A percentile compares a stretch with the other conserved stretches of the same genome.
phyloP scores from a whole-genome alignment of 139 green algal genomes.

The Chlamydomonas asymmetrica region DNA sequence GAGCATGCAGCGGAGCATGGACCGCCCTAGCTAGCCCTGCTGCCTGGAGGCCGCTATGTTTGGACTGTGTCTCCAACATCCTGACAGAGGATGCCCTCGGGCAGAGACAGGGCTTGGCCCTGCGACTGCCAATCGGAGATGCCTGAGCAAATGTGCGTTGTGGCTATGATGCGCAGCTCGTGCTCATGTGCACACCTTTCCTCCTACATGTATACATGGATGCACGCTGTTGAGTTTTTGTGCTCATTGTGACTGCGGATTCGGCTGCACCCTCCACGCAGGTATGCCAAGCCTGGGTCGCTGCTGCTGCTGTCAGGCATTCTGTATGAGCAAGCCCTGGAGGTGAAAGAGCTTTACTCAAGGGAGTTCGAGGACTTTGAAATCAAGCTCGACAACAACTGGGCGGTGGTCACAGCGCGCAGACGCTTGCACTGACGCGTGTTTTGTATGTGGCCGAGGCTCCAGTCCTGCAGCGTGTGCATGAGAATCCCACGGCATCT shows the following conservation, averaged over 20 bases:
- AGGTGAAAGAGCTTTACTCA: slow-evolving; percentile 10
- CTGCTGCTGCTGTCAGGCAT: slow-evolving; percentile 60
- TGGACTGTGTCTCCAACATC: too few species aligned
- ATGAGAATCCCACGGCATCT: too few species aligned
- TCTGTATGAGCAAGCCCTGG: slow-evolving; percentile 27
- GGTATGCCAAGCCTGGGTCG: slow-evolving; percentile 39
- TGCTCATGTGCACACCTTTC: not conserved
- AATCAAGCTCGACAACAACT: slow-evolving; percentile 7
- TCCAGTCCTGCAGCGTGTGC: too few species aligned
- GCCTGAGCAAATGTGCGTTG: not conserved
- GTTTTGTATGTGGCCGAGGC: too few species aligned
- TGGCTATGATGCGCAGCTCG: not conserved
- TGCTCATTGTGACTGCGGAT: not conserved
- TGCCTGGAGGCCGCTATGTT: too few species aligned
- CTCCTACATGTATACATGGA: not conserved
- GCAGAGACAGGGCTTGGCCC: not conserved
- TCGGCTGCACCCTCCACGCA: not conserved
- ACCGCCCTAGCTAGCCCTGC: too few species aligned
- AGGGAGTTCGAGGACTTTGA: slow-evolving; percentile 21
- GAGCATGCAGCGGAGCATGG: too few species aligned
- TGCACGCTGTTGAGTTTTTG: not conserved
- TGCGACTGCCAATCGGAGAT: not conserved
- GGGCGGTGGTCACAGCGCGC: slow-evolving; percentile 13
- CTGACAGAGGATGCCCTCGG: too few species aligned
- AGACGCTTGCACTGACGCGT: too few species aligned